Base-by-base conservation (phyloP, 257 asterid genomes). In the Anisodus tanguticus region DNA sequence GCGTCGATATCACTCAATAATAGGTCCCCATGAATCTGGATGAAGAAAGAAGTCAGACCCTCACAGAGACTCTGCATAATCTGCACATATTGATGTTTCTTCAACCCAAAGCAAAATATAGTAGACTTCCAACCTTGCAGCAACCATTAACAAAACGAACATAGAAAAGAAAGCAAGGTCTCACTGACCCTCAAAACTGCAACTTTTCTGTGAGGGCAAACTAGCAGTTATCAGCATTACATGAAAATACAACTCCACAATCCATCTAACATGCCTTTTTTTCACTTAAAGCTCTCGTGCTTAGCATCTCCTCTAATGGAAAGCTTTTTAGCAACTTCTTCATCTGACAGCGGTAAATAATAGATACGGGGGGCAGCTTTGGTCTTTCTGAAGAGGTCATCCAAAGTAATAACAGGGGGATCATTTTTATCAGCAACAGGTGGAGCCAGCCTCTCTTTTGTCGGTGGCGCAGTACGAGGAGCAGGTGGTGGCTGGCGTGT, bases 301-400 rank as follows among this genome's bases (percentile, higher is more conserved):
- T 45, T 26, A 45, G 17, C 39, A 71, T 6, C n/a, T 45, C 41
- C n/a, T 71, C 17, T 71, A 45, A 35, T 45, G 80, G 80, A 39
- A n/a, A 80, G 78, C 83, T 86, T 88, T 55, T 47, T 69, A 5
- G 86, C 85, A 47, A 86, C 89, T 62, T 88, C 83, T 54, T 88
- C 88, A 22, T 88, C 89, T 35, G 85, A 79, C 84, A 88, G 82
- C 8, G 91, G 87, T 80, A 86, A 41, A 76, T 88, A 88, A 67
- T 88, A 88, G 66, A 88, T 88, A 37, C 89, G 69, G 39, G 91
- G 91, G 74, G 86, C 81, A 26, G 88, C 81, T 66, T 47, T 85
- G 37, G 88, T 86, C 77, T 83, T 88, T 82, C 82, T 82, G 79
- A 86, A 88, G 67, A 88, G 86, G 58, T 88, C 89, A 59, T 88